phyloP scores from a whole-genome alignment of 768 basidiomycete species.

The Mycena pura region DNA sequence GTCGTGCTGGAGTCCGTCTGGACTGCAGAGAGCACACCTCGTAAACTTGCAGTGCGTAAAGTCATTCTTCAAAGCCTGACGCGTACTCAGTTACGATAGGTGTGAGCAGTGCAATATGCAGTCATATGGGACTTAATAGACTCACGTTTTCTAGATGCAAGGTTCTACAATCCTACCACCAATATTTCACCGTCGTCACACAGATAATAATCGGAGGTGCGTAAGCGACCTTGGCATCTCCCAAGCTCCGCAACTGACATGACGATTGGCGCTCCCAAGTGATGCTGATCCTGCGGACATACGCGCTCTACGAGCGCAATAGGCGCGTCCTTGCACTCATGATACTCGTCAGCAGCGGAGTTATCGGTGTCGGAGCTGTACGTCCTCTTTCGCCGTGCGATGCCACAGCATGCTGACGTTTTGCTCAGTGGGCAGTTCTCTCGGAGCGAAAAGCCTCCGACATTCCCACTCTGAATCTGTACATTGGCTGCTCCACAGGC shows the following conservation, averaged over 20 bases:
- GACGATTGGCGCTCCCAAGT: not conserved
- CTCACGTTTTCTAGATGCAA: slow-evolving; percentile 4
- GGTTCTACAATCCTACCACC: slow-evolving; percentile 12
- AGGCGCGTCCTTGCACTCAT: slow-evolving; percentile 13
- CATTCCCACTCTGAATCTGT: not conserved
- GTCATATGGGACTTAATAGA: not conserved
- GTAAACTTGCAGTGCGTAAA: not conserved
- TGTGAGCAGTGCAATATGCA: not conserved
- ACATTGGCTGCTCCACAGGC: slow-evolving; percentile 13
- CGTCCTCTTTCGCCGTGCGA: not conserved
- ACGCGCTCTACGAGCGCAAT: slow-evolving; percentile 25
- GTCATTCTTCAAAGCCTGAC: no score
- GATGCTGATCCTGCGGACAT: slow-evolving; percentile 25
- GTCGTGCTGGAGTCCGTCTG: slow-evolving; percentile 22
- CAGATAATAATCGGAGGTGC: slow-evolving; percentile 20
- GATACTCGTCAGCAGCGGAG: not conserved
- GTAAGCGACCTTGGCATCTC: not conserved
- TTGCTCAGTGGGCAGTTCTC: slow-evolving; percentile 15
- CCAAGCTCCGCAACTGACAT: not conserved
- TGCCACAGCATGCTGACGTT: no score
- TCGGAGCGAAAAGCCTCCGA: not conserved
- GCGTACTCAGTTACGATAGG: not conserved
- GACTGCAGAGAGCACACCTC: not conserved
- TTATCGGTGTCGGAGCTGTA: slow-evolving; percentile 3
- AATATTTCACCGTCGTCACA: slow-evolving; percentile 17